These are phyloP conservation scores for Xylaria multiplex DNA, from an alignment of 2,329 filamentous ascomycete species.

Conservation along the genomic window DNA sequence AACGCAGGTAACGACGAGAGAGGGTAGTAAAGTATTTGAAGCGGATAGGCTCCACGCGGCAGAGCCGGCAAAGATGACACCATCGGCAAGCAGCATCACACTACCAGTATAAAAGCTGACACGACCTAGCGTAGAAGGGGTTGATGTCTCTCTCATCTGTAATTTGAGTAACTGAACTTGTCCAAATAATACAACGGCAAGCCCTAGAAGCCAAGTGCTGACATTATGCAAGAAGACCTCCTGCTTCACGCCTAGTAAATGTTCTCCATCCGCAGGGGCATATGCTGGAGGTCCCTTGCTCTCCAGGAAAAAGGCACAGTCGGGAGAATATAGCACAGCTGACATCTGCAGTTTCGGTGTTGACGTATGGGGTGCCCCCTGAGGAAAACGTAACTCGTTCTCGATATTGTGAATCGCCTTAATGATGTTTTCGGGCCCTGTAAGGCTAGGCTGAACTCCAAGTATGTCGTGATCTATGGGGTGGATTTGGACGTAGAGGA, in stretches of 20 bases:
- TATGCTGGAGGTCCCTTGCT: constrained; percentile 70
- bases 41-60: constrained; percentile 66
- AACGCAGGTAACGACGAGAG: constrained; percentile 63
- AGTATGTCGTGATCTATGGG: constrained; percentile 58
- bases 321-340: constrained; percentile 72
- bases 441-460: constrained; percentile 48
- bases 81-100: constrained; percentile 71
- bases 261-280: constrained; percentile 60
- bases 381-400: constrained; percentile 69
- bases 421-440: constrained; percentile 49
- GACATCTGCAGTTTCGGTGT: constrained; percentile 70
- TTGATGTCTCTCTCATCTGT: constrained; percentile 73
- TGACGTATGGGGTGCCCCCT: constrained; percentile 65
- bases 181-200: constrained; percentile 66
- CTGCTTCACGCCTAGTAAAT: constrained; percentile 69
- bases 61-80: constrained; percentile 66
- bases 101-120: constrained; percentile 72
- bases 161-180: constrained; percentile 70
- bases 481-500: constrained; percentile 85
- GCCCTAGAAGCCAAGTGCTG: constrained; percentile 67
- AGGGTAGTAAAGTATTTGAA: constrained; percentile 66
- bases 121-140: constrained; percentile 73
- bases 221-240: constrained; percentile 67
- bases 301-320: constrained; percentile 74
- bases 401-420: constrained; percentile 66